These are phyloP conservation scores for Zasmidium angulare DNA, from an alignment of 2,329 filamentous ascomycete genomes.

Conservation along the genomic window DNA sequence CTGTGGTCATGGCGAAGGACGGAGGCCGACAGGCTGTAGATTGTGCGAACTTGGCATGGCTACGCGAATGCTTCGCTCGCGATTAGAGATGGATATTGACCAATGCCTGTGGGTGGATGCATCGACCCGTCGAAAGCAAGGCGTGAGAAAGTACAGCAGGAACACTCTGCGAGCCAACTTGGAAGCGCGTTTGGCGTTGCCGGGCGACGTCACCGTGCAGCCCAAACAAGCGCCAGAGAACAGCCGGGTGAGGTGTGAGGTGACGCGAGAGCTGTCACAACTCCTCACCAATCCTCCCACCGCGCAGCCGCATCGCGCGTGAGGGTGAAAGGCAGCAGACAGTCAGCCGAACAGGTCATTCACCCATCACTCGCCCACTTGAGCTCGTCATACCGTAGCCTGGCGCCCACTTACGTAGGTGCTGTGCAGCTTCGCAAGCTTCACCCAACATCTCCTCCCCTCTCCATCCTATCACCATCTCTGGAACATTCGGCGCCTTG, in stretches of 20 bases:
- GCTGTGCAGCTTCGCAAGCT: neutral
- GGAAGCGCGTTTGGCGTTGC: neutral
- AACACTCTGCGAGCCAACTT: neutral
- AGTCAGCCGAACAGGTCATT: neutral
- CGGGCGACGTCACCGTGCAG: neutral
- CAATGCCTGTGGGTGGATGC: neutral
- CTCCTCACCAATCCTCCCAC: too few species aligned
- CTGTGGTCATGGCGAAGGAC: neutral
- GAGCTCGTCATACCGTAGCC: neutral
- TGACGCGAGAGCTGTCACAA: too few species aligned
- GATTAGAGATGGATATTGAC: neutral
- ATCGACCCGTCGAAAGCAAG: neutral
- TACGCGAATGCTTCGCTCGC: neutral
- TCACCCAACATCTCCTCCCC: neutral
- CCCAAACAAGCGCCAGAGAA: too few species aligned
- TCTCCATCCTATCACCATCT: neutral
- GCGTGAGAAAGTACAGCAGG: neutral
- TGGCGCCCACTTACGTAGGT: constrained; percentile 2
- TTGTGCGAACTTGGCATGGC: neutral
- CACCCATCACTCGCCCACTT: neutral
- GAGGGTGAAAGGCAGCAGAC: neutral
- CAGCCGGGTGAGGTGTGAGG: too few species aligned
- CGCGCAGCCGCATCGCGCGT: too few species aligned
- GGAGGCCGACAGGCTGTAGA: neutral
- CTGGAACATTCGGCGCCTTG: neutral